A percentile compares a stretch with the other conserved stretches of the same genome.
Conservation (phyloP, 148 eudicot genomes). For the Fagopyrum esculentum region DNA sequence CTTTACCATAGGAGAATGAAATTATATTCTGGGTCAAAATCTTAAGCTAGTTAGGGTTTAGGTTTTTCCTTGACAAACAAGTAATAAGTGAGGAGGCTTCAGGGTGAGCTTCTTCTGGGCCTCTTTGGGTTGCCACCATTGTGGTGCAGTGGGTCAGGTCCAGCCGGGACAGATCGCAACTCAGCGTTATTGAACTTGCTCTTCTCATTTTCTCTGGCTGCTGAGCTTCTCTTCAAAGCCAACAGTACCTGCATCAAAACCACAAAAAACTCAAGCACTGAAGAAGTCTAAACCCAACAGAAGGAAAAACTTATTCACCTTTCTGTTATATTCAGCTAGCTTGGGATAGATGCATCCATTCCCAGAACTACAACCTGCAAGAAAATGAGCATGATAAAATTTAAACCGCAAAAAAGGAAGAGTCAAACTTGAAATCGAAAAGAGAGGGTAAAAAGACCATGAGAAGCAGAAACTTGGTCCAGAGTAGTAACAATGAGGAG, state of each 20-base stretch:
- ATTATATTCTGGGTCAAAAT: background rate
- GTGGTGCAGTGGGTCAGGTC: constrained; percentile 55
- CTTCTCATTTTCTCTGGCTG: background rate
- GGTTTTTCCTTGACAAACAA: constrained; percentile 4
- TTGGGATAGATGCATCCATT: constrained; percentile 13
- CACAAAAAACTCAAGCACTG: background rate
- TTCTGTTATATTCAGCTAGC: constrained; percentile 17
- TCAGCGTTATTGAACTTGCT: constrained; percentile 19
- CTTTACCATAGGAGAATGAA: background rate
- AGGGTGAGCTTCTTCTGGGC: constrained; percentile 16
- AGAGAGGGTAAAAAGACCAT: background rate
- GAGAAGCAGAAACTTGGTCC: constrained; percentile 1
- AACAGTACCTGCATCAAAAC: background rate
- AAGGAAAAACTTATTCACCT: constrained; percentile 13
- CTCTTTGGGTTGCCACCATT: constrained; percentile 30
- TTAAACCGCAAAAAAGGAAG: background rate
- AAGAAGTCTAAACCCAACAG: background rate
- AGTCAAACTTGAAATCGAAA: background rate
- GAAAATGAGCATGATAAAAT: background rate
- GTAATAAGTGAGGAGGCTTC: background rate
- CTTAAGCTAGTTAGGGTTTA: background rate
- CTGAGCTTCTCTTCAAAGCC: constrained; percentile 12
- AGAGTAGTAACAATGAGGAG: constrained; percentile 1
- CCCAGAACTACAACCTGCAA: constrained; percentile 16
- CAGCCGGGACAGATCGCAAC: constrained; percentile 34